Evolutionary conservation across 495 filamentous ascomycete genomes (phyloP), one percentile per base, ranked within the genome.

Genomic region (Articulospora tetracladia): DNA sequence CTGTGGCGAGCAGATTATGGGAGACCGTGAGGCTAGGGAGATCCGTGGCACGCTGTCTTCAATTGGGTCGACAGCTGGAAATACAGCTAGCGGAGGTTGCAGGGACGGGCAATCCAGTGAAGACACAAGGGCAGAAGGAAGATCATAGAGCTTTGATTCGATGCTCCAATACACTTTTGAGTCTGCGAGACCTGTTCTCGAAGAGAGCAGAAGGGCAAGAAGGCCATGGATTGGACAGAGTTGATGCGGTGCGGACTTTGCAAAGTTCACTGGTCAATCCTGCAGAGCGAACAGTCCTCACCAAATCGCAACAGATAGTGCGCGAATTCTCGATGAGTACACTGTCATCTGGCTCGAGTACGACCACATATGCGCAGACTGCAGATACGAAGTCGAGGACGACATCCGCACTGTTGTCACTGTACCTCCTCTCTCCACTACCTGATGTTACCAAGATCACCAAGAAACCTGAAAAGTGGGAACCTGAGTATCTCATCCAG

Each of bases 11-110:
- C 56, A 77, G 92, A 27, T 82, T 96, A 19, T 87, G 90, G 79
- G 78, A 86, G 58, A 89, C 92, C 0, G 81, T 96, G n/a, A 80
- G 84, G 50, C 73, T 97, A 24, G 87, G 87, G 19, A 74, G 94
- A 47, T 83, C 89, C 1, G 87, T 96, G 4, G 83, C 79, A 32
- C 76, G 94, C 48, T 89, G 85, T 61, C 76, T 98, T 25, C 83
- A 86, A 47, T 77, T 98, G 19, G 92, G 89, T 0, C 77, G 93
- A 27, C 93, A 97, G 75, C 80, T 98, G 22, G 92, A 98, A 68
- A 80, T 87, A 15, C 92, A 97, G 71, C 82, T 86, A 64, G 76
- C 78, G 0, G 89, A 90, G 60, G 69, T 80, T 65, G 83, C 72
- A 51, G 83, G 72, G 22, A 74, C 76, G 20, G 77, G 75, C 23